Evolutionary conservation across 208 protist genomes (phyloP).

Genomic region (Trypanosoma congolense): DNA sequence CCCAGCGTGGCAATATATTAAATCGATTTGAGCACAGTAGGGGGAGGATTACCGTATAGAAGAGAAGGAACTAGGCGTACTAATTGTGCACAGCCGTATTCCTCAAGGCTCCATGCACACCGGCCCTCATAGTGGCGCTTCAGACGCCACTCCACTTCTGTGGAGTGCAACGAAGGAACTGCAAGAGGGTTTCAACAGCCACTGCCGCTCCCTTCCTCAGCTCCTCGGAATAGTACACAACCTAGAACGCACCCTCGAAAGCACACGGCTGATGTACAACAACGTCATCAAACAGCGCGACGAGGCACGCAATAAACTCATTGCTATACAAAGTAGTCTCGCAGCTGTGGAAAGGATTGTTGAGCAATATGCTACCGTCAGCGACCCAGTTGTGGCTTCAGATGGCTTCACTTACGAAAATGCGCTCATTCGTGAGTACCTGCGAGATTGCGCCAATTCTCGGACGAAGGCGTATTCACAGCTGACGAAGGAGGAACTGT

Average conservation of each 20-base stretch:
- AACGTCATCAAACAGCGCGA: slow-evolving; percentile 55
- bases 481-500: slow-evolving; percentile 83
- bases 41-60: no score
- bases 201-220: slow-evolving; percentile 31
- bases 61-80: no score
- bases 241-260: slow-evolving; percentile 46
- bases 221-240: slow-evolving; percentile 41
- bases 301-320: slow-evolving; percentile 38
- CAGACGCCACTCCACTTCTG: slow-evolving; percentile 23
- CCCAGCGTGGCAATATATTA: no score
- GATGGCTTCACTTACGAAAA: slow-evolving; percentile 88
- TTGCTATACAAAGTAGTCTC: slow-evolving; percentile 50
- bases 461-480: slow-evolving; percentile 83
- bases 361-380: slow-evolving; percentile 56
- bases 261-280: slow-evolving; percentile 68
- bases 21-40: no score
- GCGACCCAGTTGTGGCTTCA: slow-evolving; percentile 79
- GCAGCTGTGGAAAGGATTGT: slow-evolving; percentile 60
- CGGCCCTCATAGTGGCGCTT: neutral
- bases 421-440: slow-evolving; percentile 54
- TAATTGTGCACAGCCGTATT: no score
- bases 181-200: slow-evolving; percentile 32
- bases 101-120: neutral
- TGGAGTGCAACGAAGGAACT: slow-evolving; percentile 58
- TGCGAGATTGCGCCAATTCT: slow-evolving; percentile 58